Conservation (phyloP, 345 rosid species). For the Linum trigynum region DNA sequence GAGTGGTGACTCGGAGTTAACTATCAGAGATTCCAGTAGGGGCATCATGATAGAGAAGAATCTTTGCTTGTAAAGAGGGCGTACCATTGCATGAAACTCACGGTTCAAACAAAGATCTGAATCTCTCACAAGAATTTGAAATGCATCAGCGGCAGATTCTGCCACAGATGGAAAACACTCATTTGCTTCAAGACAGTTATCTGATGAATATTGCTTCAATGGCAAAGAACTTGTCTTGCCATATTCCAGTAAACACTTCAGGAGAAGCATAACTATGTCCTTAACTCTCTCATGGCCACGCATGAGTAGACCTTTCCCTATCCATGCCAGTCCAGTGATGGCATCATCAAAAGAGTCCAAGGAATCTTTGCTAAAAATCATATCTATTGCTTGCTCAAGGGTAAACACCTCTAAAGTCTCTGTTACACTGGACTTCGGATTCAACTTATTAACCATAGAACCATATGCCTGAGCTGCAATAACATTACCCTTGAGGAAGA, state of each 20-base stretch:
- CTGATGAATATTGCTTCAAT: slow-evolving; percentile 11
- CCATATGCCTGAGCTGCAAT: slow-evolving; percentile 81
- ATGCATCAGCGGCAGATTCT: slow-evolving; percentile 79
- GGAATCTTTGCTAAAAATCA: slow-evolving; percentile 33
- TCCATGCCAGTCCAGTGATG: slow-evolving; percentile 77
- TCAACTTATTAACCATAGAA: slow-evolving; percentile 71
- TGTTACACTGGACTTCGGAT: slow-evolving; percentile 24
- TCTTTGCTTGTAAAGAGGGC: slow-evolving; percentile 90
- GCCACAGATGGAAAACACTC: slow-evolving; percentile 28
- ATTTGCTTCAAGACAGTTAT: slow-evolving; percentile 20
- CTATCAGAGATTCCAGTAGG: slow-evolving; percentile 49
- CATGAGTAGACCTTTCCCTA: slow-evolving; percentile 90
- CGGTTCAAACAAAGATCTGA: slow-evolving; percentile 59
- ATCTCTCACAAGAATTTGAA: slow-evolving; percentile 65
- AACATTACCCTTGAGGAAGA: slow-evolving; percentile 48
- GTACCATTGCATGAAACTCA: slow-evolving; percentile 58
- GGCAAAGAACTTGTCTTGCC: slow-evolving; percentile 17
- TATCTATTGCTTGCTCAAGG: slow-evolving; percentile 60
- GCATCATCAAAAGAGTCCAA: slow-evolving; percentile 25
- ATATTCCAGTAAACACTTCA: slow-evolving; percentile 47
- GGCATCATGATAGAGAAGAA: slow-evolving; percentile 66
- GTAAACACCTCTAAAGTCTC: slow-evolving; percentile 30
- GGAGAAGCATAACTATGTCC: slow-evolving; percentile 44
- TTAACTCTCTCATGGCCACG: slow-evolving; percentile 69
- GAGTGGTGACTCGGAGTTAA: slow-evolving; percentile 35